Conservation (phyloP, 2,329 filamentous ascomycete species). For the Colletotrichum scovillei region DNA sequence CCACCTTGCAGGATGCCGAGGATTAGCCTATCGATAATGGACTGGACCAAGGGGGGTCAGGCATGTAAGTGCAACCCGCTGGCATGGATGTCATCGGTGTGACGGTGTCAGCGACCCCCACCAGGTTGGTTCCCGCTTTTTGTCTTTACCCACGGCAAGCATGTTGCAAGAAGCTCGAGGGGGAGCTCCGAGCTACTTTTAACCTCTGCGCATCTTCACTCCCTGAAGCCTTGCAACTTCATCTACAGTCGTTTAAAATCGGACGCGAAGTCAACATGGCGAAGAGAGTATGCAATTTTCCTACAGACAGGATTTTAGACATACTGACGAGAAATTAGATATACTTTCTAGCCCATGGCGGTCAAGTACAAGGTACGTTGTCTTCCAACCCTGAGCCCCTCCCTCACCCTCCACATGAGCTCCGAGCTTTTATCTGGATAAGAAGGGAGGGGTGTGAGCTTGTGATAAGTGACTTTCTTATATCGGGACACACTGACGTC, state of each 20-base stretch:
- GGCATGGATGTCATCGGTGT: conserved; percentile 17
- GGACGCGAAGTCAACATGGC: conserved; percentile 40
- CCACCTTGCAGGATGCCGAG: neutral
- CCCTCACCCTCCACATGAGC: conserved; percentile 51
- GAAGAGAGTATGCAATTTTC: conserved; percentile 46
- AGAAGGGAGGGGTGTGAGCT: conserved; percentile 3
- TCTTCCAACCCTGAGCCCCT: conserved; percentile 51
- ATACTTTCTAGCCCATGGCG: conserved; percentile 74
- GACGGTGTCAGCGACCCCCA: conserved; percentile 3
- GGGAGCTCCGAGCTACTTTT: conserved; percentile 34
- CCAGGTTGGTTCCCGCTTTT: neutral
- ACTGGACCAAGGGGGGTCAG: neutral
- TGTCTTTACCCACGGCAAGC: neutral
- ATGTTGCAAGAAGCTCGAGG: conserved; percentile 7
- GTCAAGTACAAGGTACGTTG: conserved; percentile 71
- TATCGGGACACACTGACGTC: conserved; percentile 41
- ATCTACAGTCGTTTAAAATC: neutral
- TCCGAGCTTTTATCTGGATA: conserved; percentile 28
- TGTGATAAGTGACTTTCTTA: neutral
- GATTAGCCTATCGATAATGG: conserved; percentile 8
- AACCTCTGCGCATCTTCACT: conserved; percentile 6
- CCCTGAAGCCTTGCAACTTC: neutral
- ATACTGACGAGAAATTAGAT: conserved; percentile 53
- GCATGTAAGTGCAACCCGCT: neutral
- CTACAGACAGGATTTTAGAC: neutral